Evolutionary conservation across 2,329 filamentous ascomycete genomes (phyloP).

Genomic region (Pseudocercospora musae): DNA sequence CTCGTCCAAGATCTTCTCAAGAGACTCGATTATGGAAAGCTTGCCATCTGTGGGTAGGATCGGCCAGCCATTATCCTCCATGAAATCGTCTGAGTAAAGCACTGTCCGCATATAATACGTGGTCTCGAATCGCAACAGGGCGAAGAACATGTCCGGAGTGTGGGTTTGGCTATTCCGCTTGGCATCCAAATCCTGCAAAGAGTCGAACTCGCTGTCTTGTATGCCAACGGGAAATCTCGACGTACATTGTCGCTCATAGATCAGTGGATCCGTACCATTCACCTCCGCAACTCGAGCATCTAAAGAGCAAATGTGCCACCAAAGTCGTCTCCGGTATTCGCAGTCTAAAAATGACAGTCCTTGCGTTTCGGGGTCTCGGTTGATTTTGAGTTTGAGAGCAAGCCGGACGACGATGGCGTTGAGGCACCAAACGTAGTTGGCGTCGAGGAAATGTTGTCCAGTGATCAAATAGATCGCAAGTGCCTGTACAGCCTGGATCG

Average conservation of each 20-base stretch:
- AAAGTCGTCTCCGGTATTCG: slow-evolving; percentile 22
- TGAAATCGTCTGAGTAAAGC: slow-evolving; percentile 22
- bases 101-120: slow-evolving; percentile 24
- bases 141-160: slow-evolving; percentile 18
- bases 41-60: slow-evolving; percentile 21
- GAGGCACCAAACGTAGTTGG: slow-evolving; percentile 19
- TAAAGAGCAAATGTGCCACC: slow-evolving; percentile 26
- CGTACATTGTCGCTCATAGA: slow-evolving; percentile 23
- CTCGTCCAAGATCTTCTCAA: slow-evolving; percentile 20
- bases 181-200: slow-evolving; percentile 12
- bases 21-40: slow-evolving; percentile 20
- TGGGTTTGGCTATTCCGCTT: slow-evolving; percentile 10
- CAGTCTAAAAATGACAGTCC: slow-evolving; percentile 15
- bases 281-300: slow-evolving; percentile 21
- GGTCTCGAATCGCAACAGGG: slow-evolving; percentile 20
- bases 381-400: slow-evolving; percentile 21
- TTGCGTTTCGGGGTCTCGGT: slow-evolving; percentile 21
- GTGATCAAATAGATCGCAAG: slow-evolving; percentile 20
- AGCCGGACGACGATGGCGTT: slow-evolving; percentile 20
- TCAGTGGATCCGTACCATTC: slow-evolving; percentile 19
- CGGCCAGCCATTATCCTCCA: slow-evolving; percentile 20
- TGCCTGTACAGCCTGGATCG: slow-evolving; percentile 18
- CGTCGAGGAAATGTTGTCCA: slow-evolving; percentile 14
- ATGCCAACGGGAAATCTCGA: slow-evolving; percentile 16
- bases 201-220: slow-evolving; percentile 13